These are phyloP conservation scores for Cylindrotheca closterium DNA, from an alignment of 108 stramenopile genomes.

Conservation along the genomic window DNA sequence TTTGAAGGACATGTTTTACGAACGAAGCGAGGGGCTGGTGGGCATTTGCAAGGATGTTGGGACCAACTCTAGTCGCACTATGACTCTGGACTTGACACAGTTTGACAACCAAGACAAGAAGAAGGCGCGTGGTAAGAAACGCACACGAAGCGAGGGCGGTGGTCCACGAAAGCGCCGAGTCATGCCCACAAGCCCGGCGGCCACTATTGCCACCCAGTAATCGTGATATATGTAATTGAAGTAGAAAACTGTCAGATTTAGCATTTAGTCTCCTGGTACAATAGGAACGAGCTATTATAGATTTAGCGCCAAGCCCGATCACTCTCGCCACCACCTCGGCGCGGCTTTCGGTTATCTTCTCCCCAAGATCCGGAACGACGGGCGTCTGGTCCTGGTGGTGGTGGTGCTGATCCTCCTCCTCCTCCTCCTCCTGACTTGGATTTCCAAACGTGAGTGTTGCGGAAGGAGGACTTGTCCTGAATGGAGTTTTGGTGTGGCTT, in stretches of 20 bases:
- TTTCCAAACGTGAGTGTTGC: constrained; percentile 73
- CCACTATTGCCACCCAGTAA: constrained; percentile 27
- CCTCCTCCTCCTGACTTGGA: constrained; percentile 21
- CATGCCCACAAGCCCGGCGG: constrained; percentile 15
- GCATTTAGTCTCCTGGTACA: not conserved
- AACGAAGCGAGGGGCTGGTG: constrained; percentile 83
- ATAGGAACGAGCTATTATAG: not conserved
- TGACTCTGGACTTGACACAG: constrained; percentile 81
- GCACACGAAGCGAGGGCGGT: constrained; percentile 29
- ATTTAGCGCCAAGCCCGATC: constrained; percentile 32
- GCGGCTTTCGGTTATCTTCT: constrained; percentile 32
- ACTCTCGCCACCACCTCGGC: constrained; percentile 17
- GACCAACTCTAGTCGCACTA: constrained; percentile 72
- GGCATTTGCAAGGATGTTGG: constrained; percentile 92
- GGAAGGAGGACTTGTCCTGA: constrained; percentile 68
- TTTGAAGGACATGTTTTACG: constrained; percentile 98
- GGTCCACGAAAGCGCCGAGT: constrained; percentile 11
- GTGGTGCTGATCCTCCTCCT: not conserved
- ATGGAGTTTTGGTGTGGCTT: constrained; percentile 73
- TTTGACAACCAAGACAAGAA: constrained; percentile 45
- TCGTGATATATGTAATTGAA: constrained; percentile 3
- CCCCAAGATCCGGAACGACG: constrained; percentile 58
- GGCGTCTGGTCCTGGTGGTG: constrained; percentile 25
- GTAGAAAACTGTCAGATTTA: not conserved
- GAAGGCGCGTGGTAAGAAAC: constrained; percentile 14